These are phyloP conservation scores for Dactylella cylindrospora DNA, from an alignment of 2,329 filamentous ascomycete genomes.

Conservation along the genomic window DNA sequence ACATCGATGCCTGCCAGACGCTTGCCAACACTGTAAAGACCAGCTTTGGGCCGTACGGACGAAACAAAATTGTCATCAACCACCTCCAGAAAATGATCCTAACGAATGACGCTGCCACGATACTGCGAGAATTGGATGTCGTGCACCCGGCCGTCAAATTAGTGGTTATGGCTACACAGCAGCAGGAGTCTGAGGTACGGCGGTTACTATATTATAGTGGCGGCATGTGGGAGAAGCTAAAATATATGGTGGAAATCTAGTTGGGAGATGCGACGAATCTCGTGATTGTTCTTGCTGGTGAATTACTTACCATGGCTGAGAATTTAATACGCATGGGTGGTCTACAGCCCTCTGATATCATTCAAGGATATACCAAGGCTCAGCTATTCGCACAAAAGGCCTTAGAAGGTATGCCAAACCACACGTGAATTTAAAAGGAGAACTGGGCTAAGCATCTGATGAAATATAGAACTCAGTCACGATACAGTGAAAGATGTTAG, in stretches of 20 bases:
- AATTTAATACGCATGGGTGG: slow-evolving; percentile 87
- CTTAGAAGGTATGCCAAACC: slow-evolving; percentile 65
- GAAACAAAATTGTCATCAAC: slow-evolving; percentile 99
- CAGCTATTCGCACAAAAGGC: slow-evolving; percentile 82
- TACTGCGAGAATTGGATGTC: slow-evolving; percentile 94
- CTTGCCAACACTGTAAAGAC: slow-evolving; percentile 96
- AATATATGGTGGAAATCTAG: slow-evolving; percentile 47
- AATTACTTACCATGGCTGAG: slow-evolving; percentile 95
- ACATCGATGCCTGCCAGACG: slow-evolving; percentile 96
- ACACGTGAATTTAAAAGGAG: neutral
- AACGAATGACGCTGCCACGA: slow-evolving; percentile 95
- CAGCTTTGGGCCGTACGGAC: slow-evolving; percentile 91
- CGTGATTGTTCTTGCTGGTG: slow-evolving; percentile 92
- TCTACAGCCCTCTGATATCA: slow-evolving; percentile 96
- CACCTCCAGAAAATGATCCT: slow-evolving; percentile 99
- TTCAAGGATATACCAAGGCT: slow-evolving; percentile 91
- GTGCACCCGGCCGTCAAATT: slow-evolving; percentile 97
- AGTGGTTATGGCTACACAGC: slow-evolving; percentile 96
- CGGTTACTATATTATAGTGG: neutral
- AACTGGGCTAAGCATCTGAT: neutral
- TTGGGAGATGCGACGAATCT: slow-evolving; percentile 98
- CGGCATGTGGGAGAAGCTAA: neutral
- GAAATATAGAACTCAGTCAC: slow-evolving; percentile 69
- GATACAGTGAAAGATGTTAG: slow-evolving; percentile 86
- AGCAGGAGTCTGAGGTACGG: slow-evolving; percentile 80